Evolutionary conservation across 169 alveolate species (phyloP), one percentile per base, ranked within the genome.

Genomic region (Plasmodium sp.): DNA sequence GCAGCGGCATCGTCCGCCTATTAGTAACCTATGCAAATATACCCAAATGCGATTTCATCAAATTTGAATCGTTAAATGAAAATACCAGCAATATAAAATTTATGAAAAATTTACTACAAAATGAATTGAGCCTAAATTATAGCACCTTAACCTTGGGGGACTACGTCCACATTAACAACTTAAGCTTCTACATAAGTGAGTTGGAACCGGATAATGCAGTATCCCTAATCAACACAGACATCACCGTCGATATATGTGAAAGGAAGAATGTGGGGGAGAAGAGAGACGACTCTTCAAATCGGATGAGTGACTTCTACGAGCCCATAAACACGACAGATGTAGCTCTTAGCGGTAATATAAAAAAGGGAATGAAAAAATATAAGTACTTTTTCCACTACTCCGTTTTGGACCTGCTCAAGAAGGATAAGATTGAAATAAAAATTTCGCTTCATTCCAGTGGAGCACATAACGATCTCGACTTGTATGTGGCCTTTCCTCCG

Each of bases 181-280:
- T 85, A 45, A 74, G 80, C 10, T 85, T 85, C 62, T 85, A 85
- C 80, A 74, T 85, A 74, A 85, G 85, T 48, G 93, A 85, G 12
- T 77, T 85, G 51, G 93, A 85, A 27, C 93, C 93, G 33, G 93
- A 85, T 72, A 85, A 85, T 85, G 93, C 93, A 6, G 93, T 85
- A 0, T 85, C 93, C 1, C 41, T 85, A 85, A 85, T 85, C 45
- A 85, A 85, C 51, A 85, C 93, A 6, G 93, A 85, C 43, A 85
- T 85, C 22, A 74, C 51, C 74, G 93, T 85, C 34, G 93, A 85
- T 85, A 85, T 85, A 73, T 85, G 85, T 48, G 80, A 85, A 85
- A 43, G 84, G 22, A 74, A 10, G 33, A 74, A 43, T 72, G 39
- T 74, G 2, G 31, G 3, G 18, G 93, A 34, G 43, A 22, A 71